phyloP scores from a whole-genome alignment of 345 rosid species.

The Mangifera indica region DNA sequence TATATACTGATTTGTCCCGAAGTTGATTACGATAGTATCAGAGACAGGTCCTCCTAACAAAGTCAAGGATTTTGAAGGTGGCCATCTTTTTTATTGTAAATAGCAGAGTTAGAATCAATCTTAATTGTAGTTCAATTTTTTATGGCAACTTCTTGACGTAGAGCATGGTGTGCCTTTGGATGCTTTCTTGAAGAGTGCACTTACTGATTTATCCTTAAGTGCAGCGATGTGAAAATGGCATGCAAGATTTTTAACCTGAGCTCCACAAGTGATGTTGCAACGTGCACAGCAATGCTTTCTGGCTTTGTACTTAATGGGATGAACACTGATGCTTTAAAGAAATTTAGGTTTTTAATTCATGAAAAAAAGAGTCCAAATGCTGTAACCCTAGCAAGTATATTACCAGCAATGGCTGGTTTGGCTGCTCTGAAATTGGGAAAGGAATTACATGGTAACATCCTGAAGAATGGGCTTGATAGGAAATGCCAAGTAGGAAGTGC shows the following conservation, averaged over 20 bases:
- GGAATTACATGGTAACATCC: slow-evolving; percentile 67
- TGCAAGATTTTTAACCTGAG: slow-evolving; percentile 43
- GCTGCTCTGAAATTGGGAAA: slow-evolving; percentile 60
- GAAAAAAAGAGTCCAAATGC: slow-evolving; percentile 61
- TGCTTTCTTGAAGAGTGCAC: slow-evolving; percentile 70
- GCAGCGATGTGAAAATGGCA: slow-evolving; percentile 59
- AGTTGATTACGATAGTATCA: too few relatives aligned
- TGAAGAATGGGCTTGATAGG: slow-evolving; percentile 50
- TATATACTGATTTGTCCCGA: too few relatives aligned
- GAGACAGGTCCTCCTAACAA: too few relatives aligned
- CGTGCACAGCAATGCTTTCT: slow-evolving; percentile 74
- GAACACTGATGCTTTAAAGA: slow-evolving; percentile 48
- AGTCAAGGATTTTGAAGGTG: too few relatives aligned
- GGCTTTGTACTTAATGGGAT: slow-evolving; percentile 77
- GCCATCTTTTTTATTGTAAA: too few relatives aligned
- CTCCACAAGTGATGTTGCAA: slow-evolving; percentile 47
- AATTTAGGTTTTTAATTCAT: slow-evolving; percentile 57
- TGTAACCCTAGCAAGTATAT: slow-evolving; percentile 65
- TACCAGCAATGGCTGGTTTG: slow-evolving; percentile 69
- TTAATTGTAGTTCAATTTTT: too few relatives aligned
- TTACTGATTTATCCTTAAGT: slow-evolving; percentile 70
- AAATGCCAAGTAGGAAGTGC: slow-evolving; percentile 61
- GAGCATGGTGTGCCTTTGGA: slow-evolving; percentile 56
- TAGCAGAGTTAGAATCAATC: too few relatives aligned
- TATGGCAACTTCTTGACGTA: too few relatives aligned